Evolutionary conservation across 441 rosid genomes (phyloP).

Genomic region (Pelargonium citronellum): DNA sequence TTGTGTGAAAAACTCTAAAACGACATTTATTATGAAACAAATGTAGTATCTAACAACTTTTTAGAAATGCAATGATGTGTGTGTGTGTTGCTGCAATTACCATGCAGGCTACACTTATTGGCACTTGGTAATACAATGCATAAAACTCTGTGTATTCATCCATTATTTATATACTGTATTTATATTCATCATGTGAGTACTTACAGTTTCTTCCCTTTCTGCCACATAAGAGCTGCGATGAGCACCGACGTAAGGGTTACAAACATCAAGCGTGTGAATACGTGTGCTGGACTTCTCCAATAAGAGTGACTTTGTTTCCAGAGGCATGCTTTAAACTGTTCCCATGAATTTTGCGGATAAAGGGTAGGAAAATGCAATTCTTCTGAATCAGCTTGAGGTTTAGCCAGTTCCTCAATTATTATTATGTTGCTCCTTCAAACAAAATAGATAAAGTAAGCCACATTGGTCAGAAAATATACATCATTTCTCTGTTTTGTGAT

Average conservation of each 20-base stretch:
- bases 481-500: too few relatives aligned
- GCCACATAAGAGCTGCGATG: constrained; percentile 49
- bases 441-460: neutral
- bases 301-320: constrained; percentile 60
- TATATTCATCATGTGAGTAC: constrained; percentile 14
- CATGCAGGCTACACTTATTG: too few relatives aligned
- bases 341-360: constrained; percentile 48
- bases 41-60: too few relatives aligned
- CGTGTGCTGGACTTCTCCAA: constrained; percentile 66
- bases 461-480: too few relatives aligned
- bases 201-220: constrained; percentile 54
- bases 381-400: constrained; percentile 35
- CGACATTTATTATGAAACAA: too few relatives aligned
- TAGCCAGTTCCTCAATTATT: constrained; percentile 34
- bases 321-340: constrained; percentile 49
- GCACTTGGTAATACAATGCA: too few relatives aligned
- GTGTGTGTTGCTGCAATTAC: too few relatives aligned
- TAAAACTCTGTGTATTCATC: too few relatives aligned
- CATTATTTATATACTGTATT: too few relatives aligned
- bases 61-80: too few relatives aligned
- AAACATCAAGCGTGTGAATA: constrained; percentile 34
- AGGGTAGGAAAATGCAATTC: constrained; percentile 41
- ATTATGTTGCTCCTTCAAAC: constrained; percentile 38
- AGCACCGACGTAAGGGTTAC: constrained; percentile 33
- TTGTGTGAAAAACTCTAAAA: too few relatives aligned